Evolutionary conservation across 306 rosid genomes (phyloP), one percentile per base, ranked within the genome.

Genomic region (Quercus parvula): DNA sequence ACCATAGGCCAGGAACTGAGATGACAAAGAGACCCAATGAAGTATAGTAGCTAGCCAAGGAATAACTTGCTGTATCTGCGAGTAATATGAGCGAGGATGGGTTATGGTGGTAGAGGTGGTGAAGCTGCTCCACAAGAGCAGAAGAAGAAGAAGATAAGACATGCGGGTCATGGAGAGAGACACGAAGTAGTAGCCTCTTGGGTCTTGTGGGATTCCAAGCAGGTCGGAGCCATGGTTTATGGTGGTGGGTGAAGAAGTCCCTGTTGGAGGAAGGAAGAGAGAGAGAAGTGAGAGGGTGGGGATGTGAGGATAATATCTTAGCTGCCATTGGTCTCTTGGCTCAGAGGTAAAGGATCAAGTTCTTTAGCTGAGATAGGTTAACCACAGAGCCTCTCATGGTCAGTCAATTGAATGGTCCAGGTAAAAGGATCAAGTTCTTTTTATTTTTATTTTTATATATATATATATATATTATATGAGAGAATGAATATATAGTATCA

Each of bases 1-100:
- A 95, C 99, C 99, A 95, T 3, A 92, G 88, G 56, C 99, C 98
- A 25, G 98, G 98, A 13, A 92, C 93, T 75, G 98, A 95, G 85
- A 95, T 90, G 22, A 95, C 97, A 82, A 95, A 95, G 78, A 95
- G 96, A 56, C 99, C 99, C 67, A 95, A 70, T 61, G 99, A 95
- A 77, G 99, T 95, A 70, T 95, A 95, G 86, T 95, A 92, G 75
- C 97, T 95, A 58, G 98, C 98, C 83, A 78, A 18, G 31, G 98
- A 95, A 56, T 95, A 92, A 44, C 99, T 97, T 31, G 25, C 63
- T 11, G 71, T 81, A 4, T 91, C 98, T 11, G 96, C 83, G 2
- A 88, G 80, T 5, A 85, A 75, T 0, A 86, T 12, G 6, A 88
- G 77, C 46, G 86, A 71, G 56, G 76, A 30, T 3, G 91, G 86